Conservation (phyloP, 2,329 filamentous ascomycete species). For the Colletotrichum tamarilloi region DNA sequence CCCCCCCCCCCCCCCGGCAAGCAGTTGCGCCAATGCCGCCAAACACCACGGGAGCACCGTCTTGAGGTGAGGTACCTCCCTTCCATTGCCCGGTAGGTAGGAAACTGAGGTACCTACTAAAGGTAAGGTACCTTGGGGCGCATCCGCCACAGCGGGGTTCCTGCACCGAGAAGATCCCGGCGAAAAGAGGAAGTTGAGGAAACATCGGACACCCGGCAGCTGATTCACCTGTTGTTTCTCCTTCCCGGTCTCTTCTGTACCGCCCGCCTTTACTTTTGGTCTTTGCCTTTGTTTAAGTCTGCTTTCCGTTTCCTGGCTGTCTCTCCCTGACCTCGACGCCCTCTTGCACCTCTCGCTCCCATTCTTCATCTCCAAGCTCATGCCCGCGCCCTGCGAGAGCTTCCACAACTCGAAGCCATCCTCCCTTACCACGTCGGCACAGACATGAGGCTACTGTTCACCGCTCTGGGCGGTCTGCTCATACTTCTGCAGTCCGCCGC, state of each 20-base stretch:
- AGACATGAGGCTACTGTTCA: conserved; percentile 25
- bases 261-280: background rate
- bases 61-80: too few species aligned
- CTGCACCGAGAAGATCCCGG: conserved; percentile 20
- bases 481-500: conserved; percentile 12
- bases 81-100: too few species aligned
- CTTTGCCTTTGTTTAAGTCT: background rate
- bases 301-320: background rate
- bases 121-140: too few species aligned
- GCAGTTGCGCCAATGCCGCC: background rate
- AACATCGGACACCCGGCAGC: conserved; percentile 2
- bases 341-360: background rate
- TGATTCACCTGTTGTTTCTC: background rate
- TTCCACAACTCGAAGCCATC: background rate
- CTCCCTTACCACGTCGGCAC: background rate
- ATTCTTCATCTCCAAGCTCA: background rate
- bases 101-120: too few species aligned
- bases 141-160: conserved; percentile 31
- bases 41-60: background rate
- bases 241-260: background rate
- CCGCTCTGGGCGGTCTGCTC: conserved; percentile 1
- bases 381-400: background rate
- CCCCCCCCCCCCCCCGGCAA: background rate
- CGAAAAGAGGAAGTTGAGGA: background rate
- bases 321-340: background rate